Evolutionary conservation across 306 rosid genomes (phyloP).

Genomic region (Betula pendula): DNA sequence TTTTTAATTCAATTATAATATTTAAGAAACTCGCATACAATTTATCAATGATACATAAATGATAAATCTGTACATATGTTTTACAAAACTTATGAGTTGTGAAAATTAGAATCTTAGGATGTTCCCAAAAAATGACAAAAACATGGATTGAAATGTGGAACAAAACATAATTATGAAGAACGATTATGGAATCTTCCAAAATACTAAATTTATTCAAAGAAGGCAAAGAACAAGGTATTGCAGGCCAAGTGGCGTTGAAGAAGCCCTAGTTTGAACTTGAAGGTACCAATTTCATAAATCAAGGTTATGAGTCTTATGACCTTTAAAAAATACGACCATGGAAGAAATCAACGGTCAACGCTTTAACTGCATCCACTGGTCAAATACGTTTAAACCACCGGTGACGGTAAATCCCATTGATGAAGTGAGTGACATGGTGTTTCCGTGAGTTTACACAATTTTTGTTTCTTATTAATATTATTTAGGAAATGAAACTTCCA

Average conservation of each 20-base stretch:
- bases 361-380: slow-evolving; percentile 1
- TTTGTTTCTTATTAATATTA: neutral
- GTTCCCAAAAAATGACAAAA: too few relatives aligned
- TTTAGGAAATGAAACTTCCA: neutral
- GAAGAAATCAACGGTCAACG: neutral
- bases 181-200: too few relatives aligned
- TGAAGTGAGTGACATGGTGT: too few relatives aligned
- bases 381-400: slow-evolving; percentile 12
- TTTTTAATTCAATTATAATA: too few relatives aligned
- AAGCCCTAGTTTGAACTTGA: neutral
- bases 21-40: too few relatives aligned
- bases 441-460: neutral
- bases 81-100: too few relatives aligned
- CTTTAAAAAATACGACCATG: neutral
- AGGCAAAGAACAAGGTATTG: neutral
- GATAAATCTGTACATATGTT: too few relatives aligned
- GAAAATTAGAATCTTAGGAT: too few relatives aligned
- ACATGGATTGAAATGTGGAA: too few relatives aligned
- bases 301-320: neutral
- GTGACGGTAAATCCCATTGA: neutral
- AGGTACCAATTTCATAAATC: neutral
- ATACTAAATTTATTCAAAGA: neutral
- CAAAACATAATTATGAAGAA: too few relatives aligned
- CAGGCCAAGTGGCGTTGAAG: neutral
- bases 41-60: too few relatives aligned